Evolutionary conservation across 257 asterid genomes (phyloP).

Genomic region (Jacaranda copaia): DNA sequence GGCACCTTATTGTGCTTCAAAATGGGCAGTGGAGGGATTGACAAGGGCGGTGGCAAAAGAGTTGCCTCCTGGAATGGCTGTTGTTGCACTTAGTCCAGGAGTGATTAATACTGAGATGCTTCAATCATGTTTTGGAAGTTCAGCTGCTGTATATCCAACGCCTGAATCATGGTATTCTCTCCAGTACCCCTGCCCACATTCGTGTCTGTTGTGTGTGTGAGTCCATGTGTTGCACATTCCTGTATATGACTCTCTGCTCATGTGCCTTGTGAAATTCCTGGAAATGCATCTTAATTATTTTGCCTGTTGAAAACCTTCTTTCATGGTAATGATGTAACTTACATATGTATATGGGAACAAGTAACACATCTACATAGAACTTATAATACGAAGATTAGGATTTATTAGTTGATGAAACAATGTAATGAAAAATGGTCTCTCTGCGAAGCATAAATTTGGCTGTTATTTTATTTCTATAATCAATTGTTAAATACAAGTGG

Average conservation of each 20-base stretch:
- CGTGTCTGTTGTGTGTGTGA: neutral
- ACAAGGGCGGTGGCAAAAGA: slow-evolving; percentile 90
- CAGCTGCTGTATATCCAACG: slow-evolving; percentile 80
- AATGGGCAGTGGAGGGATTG: slow-evolving; percentile 97
- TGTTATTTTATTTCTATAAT: neutral
- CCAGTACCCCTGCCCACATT: neutral
- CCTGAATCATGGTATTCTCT: slow-evolving; percentile 85
- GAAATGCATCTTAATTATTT: slow-evolving; percentile 1
- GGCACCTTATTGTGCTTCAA: slow-evolving; percentile 98
- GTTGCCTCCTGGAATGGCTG: slow-evolving; percentile 82
- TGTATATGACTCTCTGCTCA: neutral
- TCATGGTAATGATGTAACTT: neutral
- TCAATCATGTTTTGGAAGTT: slow-evolving; percentile 87
- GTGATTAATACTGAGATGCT: slow-evolving; percentile 95
- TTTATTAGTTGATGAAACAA: neutral
- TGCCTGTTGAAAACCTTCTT: neutral
- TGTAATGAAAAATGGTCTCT: neutral
- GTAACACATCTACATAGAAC: neutral
- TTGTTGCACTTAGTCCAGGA: slow-evolving; percentile 93
- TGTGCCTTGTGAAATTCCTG: slow-evolving; percentile 7
- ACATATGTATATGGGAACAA: slow-evolving; percentile 9
- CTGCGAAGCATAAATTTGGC: slow-evolving; percentile 8
- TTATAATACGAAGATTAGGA: neutral
- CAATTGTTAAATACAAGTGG: neutral
- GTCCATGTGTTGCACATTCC: neutral